Conservation (phyloP, 1,139 yeast species). For the Blastobotrys elegans region DNA sequence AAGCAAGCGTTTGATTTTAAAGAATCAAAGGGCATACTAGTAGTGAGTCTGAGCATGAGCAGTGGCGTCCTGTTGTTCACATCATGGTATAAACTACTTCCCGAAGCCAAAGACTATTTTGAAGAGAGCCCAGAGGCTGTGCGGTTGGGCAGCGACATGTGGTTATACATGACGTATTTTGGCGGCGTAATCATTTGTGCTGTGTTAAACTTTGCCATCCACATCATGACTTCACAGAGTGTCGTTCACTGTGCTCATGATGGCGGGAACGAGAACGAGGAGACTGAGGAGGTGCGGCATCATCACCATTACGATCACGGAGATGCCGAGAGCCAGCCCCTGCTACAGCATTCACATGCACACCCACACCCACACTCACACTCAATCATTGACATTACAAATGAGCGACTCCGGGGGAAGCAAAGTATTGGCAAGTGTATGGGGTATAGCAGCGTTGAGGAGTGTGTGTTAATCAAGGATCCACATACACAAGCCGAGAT, state of each 20-base stretch:
- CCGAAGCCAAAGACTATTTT: conserved; percentile 46
- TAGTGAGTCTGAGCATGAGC: conserved; percentile 63
- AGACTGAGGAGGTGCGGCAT: conserved; percentile 15
- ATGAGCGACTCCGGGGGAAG: conserved; percentile 26
- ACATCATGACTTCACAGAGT: conserved; percentile 71
- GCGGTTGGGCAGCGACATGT: conserved; percentile 13
- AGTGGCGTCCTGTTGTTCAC: conserved; percentile 68
- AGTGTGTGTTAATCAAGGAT: conserved; percentile 15
- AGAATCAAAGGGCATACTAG: conserved; percentile 56
- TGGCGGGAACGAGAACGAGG: conserved; percentile 23
- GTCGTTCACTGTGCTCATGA: conserved; percentile 80
- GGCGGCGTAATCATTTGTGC: conserved; percentile 60
- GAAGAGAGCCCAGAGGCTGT: conserved; percentile 28
- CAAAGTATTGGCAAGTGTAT: conserved; percentile 46
- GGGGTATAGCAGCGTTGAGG: conserved; percentile 49
- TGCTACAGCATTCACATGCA: background rate
- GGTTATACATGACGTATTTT: conserved; percentile 47
- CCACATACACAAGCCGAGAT: background rate
- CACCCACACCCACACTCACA: conserved; percentile 9
- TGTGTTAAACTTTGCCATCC: conserved; percentile 58
- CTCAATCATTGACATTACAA: conserved; percentile 28
- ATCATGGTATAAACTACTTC: conserved; percentile 66
- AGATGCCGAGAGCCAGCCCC: background rate
- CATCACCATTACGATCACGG: conserved; percentile 60
- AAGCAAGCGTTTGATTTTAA: conserved; percentile 44